Base-by-base conservation (phyloP, 2,329 filamentous ascomycete species). In the Drechslerella dactyloides region DNA sequence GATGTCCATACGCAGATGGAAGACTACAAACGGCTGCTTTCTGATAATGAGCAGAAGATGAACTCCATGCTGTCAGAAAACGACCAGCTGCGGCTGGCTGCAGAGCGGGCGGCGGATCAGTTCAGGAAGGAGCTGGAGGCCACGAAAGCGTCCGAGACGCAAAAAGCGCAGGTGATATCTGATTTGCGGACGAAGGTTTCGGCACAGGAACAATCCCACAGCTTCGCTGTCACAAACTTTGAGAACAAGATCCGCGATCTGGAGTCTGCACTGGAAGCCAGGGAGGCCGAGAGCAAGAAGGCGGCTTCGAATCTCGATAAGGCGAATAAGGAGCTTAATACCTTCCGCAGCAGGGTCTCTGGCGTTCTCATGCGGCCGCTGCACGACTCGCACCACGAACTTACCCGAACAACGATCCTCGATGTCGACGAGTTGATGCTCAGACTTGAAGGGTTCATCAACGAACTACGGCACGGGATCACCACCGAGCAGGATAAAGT, bases 181-280 rank as follows among this genome's bases (percentile, higher is more conserved):
- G 78, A 82, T 0, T 81, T 83, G 44, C 83, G 84, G 58, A 37
- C 61, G 19, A 46, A 50, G 52, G 46, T 50, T 8, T 33, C 61
- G n/a, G 66, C 56, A 0, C 42, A 55, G 21, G 54, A 64, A 19
- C 51, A 64, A 35, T 24, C 37, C 1, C 70, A 69, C 21, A 60
- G 58, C 46, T 89, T 89, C n/a, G 88, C 89, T 70, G 85, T 90
- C 35, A 89, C 88, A 69, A 86, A 86, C 69, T 83, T 94, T 1
- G 89, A 94, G 76, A 88, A 92, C 73, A 90, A 93, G 77, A 83
- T 92, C 13, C 85, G 84, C 74, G 83, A 86, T 60, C 84, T 88
- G 77, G 87, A 88, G 76, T 87, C 89, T 69, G 90, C 88, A 78
- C 79, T 87, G 50, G 81, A 86, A 33, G 52, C 58, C 27, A 69